A percentile compares a stretch with the other conserved stretches of the same genome.
These are phyloP conservation scores for Trichoderma koningii DNA, from an alignment of 2,329 filamentous ascomycete species.

Conservation along the genomic window DNA sequence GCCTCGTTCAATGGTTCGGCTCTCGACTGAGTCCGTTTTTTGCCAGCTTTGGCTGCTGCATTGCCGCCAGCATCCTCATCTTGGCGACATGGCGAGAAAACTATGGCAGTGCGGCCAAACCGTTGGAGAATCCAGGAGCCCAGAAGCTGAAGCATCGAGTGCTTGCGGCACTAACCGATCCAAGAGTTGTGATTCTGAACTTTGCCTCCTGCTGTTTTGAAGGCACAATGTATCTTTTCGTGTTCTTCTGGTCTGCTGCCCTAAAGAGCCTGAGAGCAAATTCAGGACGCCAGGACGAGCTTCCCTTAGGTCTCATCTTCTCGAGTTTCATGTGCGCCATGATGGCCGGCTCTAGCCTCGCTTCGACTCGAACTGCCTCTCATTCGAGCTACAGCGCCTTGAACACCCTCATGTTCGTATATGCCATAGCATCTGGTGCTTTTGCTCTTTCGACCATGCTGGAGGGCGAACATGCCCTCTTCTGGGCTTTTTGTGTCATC, in stretches of 20 bases:
- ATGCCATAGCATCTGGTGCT: conserved; percentile 40
- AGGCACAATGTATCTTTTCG: conserved; percentile 63
- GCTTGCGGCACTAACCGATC: conserved; percentile 17
- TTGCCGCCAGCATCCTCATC: conserved; percentile 42
- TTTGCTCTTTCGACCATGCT: conserved; percentile 47
- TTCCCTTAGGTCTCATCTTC: conserved; percentile 55
- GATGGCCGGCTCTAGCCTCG: conserved; percentile 53
- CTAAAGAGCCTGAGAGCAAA: conserved; percentile 47
- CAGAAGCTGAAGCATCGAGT: neutral
- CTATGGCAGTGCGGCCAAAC: conserved; percentile 30
- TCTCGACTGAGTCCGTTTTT: conserved; percentile 58
- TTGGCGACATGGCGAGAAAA: conserved; percentile 45
- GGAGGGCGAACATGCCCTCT: conserved; percentile 47
- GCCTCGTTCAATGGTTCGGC: conserved; percentile 50
- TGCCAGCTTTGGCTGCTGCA: conserved; percentile 45
- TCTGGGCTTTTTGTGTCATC: conserved; percentile 60
- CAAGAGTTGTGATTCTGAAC: conserved; percentile 51
- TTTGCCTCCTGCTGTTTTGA: conserved; percentile 61
- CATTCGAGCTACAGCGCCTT: conserved; percentile 31
- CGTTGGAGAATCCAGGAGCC: neutral
- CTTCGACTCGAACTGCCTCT: neutral
- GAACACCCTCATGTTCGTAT: conserved; percentile 40
- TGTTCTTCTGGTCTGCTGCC: conserved; percentile 63
- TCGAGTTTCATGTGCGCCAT: conserved; percentile 59
- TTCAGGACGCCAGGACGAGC: conserved; percentile 35